A percentile compares a stretch with the other conserved stretches of the same genome.
phyloP scores from a whole-genome alignment of 768 basidiomycete species.

The Phylloporus arenicola region DNA sequence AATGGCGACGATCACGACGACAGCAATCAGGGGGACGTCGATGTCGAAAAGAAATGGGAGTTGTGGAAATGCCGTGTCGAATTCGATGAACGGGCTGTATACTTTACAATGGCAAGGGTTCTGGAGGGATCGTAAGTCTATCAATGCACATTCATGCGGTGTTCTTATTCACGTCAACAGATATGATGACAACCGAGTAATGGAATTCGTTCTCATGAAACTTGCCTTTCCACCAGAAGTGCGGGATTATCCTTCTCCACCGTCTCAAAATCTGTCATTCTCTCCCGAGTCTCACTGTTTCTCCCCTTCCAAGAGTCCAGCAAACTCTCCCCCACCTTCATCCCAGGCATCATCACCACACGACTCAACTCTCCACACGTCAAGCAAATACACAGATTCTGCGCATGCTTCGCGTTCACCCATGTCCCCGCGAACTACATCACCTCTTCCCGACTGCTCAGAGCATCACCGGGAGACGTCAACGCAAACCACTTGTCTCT shows the following conservation, averaged over 20 bases:
- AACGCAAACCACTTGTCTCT: conserved; percentile 2
- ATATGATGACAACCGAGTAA: conserved; percentile 56
- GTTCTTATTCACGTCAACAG: conserved; percentile 26
- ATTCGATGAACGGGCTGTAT: conserved; percentile 65
- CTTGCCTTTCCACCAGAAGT: conserved; percentile 52
- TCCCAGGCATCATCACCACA: conserved; percentile 27
- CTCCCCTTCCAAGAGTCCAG: conserved; percentile 24
- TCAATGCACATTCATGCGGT: neutral
- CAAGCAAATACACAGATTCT: conserved; percentile 4
- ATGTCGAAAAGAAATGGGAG: conserved; percentile 49
- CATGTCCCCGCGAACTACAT: conserved; percentile 15
- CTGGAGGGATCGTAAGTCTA: conserved; percentile 43
- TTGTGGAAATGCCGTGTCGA: conserved; percentile 77
- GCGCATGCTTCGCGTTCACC: conserved; percentile 18
- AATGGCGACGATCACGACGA: conserved; percentile 13
- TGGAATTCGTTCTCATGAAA: conserved; percentile 70
- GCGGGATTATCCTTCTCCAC: conserved; percentile 28
- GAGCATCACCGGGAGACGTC: conserved; percentile 15
- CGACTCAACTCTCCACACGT: conserved; percentile 15
- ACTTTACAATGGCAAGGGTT: conserved; percentile 71
- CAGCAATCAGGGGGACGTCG: neutral
- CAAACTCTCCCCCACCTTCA: conserved; percentile 24
- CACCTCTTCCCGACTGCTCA: conserved; percentile 18
- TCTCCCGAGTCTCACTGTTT: conserved; percentile 10
- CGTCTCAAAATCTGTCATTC: conserved; percentile 11